Percentiles rank a stretch among this genome's conserved stretches.
Evolutionary conservation across 1,139 yeast genomes (phyloP).

Genomic region (Sugiyamaella novakii): DNA sequence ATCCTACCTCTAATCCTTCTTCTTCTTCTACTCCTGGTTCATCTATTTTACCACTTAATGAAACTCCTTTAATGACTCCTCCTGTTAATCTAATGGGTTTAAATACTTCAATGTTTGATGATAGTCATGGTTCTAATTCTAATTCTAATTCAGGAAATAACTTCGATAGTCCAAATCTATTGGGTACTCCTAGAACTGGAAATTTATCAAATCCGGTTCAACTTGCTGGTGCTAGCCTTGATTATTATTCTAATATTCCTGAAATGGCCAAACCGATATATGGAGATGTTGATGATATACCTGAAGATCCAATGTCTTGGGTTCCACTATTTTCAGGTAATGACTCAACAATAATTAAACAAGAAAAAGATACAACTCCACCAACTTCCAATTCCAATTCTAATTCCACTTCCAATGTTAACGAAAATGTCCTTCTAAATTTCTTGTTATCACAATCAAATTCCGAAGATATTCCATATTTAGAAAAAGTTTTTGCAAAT

Average conservation of each 20-base stretch:
- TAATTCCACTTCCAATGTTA: not conserved
- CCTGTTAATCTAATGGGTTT: constrained; percentile 15
- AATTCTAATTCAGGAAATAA: not conserved
- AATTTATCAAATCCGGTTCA: not conserved
- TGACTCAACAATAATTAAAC: constrained; percentile 5
- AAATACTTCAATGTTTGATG: constrained; percentile 7
- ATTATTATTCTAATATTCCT: constrained; percentile 1
- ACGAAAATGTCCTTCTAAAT: not conserved
- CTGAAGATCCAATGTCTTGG: constrained; percentile 21
- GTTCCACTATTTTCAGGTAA: constrained; percentile 14
- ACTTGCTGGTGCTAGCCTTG: constrained; percentile 1
- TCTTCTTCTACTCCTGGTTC: constrained; percentile 12
- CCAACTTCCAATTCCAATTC: not conserved
- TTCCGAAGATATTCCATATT: not conserved
- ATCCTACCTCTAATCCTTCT: not conserved
- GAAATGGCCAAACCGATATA: constrained; percentile 23
- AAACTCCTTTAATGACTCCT: constrained; percentile 23
- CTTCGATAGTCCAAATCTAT: constrained; percentile 9
- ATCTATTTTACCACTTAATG: constrained; percentile 13
- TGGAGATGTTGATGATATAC: constrained; percentile 12
- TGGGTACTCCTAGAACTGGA: constrained; percentile 13
- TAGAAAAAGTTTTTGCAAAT: constrained; percentile 1
- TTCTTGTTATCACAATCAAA: constrained; percentile 4
- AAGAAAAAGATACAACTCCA: not conserved
- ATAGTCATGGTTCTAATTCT: not conserved